Conservation (phyloP, 345 rosid genomes). For the Eucalyptus tenuipes region DNA sequence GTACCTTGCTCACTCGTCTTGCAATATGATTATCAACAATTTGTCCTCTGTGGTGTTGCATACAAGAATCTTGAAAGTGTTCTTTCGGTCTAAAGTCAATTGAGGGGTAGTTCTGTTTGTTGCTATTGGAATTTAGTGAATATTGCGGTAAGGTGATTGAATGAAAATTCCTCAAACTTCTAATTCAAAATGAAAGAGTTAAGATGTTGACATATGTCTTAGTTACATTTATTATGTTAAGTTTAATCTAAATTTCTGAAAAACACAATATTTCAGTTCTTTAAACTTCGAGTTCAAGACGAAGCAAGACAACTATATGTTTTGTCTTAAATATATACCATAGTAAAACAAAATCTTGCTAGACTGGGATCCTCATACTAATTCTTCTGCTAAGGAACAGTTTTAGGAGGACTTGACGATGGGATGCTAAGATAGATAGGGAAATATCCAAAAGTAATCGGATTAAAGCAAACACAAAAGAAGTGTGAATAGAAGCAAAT, state of each 20-base stretch:
- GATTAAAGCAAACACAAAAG: background rate
- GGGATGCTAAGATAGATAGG: background rate
- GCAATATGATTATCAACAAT: background rate
- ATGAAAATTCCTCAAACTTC: background rate
- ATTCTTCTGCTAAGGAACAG: background rate
- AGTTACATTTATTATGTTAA: background rate
- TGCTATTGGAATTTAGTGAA: background rate
- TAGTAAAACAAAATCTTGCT: background rate
- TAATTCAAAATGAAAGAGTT: background rate
- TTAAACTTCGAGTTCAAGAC: background rate
- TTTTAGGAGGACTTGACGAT: background rate
- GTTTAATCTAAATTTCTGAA: background rate
- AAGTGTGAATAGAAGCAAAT: background rate
- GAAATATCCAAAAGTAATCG: background rate
- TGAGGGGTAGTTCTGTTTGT: background rate
- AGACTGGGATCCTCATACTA: background rate
- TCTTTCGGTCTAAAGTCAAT: background rate
- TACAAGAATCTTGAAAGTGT: background rate
- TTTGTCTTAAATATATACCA: background rate
- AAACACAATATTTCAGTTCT: background rate
- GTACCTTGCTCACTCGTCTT: background rate
- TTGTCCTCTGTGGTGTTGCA: background rate
- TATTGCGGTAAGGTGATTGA: background rate
- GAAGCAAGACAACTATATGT: background rate
- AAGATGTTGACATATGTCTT: background rate